These are phyloP conservation scores for Leccinum truebloodii DNA, from an alignment of 768 basidiomycete species.

Conservation along the genomic window DNA sequence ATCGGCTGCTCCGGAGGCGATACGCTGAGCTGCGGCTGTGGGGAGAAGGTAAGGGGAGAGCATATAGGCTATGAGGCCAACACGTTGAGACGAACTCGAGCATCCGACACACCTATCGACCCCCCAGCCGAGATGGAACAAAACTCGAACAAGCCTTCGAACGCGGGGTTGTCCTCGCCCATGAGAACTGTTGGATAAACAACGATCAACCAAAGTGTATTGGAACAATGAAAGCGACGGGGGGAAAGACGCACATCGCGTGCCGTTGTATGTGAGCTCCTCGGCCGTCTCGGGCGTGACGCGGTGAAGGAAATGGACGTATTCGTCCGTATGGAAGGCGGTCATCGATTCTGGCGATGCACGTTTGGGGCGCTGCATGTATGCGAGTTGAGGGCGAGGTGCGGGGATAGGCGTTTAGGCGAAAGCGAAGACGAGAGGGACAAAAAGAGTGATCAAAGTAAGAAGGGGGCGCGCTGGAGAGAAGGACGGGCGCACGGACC, in stretches of 20 bases:
- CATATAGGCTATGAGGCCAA: neutral
- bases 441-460: neutral
- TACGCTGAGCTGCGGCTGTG: slow-evolving; percentile 75
- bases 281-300: slow-evolving; percentile 93
- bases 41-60: neutral
- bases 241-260: slow-evolving; percentile 61
- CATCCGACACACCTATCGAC: slow-evolving; percentile 69
- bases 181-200: slow-evolving; percentile 44
- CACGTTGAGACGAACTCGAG: too few species aligned
- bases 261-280: slow-evolving; percentile 80
- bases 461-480: neutral
- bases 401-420: neutral
- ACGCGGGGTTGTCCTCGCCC: slow-evolving; percentile 95
- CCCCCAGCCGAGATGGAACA: slow-evolving; percentile 97
- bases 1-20: slow-evolving; percentile 77
- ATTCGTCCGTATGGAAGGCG: slow-evolving; percentile 98
- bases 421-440: too few species aligned
- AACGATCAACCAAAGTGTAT: slow-evolving; percentile 1
- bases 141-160: slow-evolving; percentile 96
- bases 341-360: slow-evolving; percentile 79
- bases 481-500: slow-evolving; percentile 40
- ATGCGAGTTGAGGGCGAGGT: neutral
- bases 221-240: neutral
- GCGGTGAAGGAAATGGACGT: slow-evolving; percentile 84
- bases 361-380: slow-evolving; percentile 64